phyloP scores from a whole-genome alignment of 495 filamentous ascomycete species.

The Penicillium herquei region DNA sequence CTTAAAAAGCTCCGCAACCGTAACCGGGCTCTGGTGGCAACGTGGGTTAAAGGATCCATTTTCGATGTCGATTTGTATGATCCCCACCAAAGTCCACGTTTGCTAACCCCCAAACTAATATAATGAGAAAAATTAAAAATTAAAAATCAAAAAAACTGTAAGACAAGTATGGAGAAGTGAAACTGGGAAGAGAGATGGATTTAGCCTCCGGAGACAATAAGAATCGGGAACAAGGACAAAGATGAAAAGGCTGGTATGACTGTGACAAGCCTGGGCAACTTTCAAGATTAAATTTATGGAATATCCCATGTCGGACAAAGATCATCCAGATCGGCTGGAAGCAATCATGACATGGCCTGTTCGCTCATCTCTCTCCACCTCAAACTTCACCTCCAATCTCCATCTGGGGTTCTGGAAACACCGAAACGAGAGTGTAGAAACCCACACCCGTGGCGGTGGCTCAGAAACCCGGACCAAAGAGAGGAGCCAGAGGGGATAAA shows the following conservation, averaged over 20 bases:
- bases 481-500: conserved; percentile 1
- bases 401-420: conserved; percentile 35
- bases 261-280: conserved; percentile 15
- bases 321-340: conserved; percentile 5
- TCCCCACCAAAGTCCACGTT: conserved; percentile 14
- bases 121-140: not conserved
- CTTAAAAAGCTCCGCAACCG: conserved; percentile 11
- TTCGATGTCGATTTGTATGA: conserved; percentile 6
- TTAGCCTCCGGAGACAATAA: no score
- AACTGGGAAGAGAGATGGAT: no score
- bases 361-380: not conserved
- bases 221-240: not conserved
- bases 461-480: conserved; percentile 13
- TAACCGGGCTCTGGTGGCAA: conserved; percentile 24
- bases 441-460: conserved; percentile 29
- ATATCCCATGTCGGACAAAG: not conserved
- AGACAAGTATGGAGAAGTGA: no score
- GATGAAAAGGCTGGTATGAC: conserved; percentile 9
- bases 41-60: conserved; percentile 11
- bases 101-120: not conserved
- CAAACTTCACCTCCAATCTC: not conserved
- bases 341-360: conserved; percentile 2
- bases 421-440: conserved; percentile 13
- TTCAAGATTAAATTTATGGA: not conserved
- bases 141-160: not conserved